Evolutionary conservation across 108 stramenopile genomes (phyloP), one percentile per base, ranked within the genome.

Genomic region (Aureococcus anophagefferens): DNA sequence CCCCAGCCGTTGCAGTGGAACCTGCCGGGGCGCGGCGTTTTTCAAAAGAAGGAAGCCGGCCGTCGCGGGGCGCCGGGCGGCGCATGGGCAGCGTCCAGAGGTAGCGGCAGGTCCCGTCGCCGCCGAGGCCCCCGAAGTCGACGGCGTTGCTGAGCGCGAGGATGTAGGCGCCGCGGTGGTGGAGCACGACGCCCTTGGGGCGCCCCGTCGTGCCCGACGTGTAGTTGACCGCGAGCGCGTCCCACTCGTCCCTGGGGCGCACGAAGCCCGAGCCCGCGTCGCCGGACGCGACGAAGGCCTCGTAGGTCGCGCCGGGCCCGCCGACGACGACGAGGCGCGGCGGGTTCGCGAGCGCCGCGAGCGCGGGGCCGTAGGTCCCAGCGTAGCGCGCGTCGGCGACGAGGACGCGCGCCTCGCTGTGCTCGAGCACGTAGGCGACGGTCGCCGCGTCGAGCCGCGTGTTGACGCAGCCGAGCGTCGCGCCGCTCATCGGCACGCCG

Each of bases 151-250:
- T 4, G 33, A 65, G 65, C 11, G 65, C 65, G 4, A 4, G 13
- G 33, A 65, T 1, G 65, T 65, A 65, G 33, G 36, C 35, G 31
- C 68, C 68, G 46, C 62, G 68, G 68, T 69, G 68, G 68, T 69
- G 68, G 4, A 46, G 4, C 46, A 46, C n/a, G 51, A 36, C 35
- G 30, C 68, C 68, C 68, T 69, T 69, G 29, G 68, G 68, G 0
- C 33, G 13, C 17, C 68, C 68, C 40, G 68, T 69, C 32, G 68
- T 62, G 5, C 68, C 68, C 30, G 14, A 14, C 34, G 13, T 28
- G 65, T 65, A 65, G 65, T 65, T 28, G 65, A 34, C 15, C 40
- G 40, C 40, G 40, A 44, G 40, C 40, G 40, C 40, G 40, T 44
- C 40, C 40, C 40, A 44, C 40, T 44, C 40, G 40, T 44, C 40